Percentiles rank a stretch among this genome's conserved stretches.
These are phyloP conservation scores for Ogataea ramenticola DNA, from an alignment of 805 yeast genomes.

Conservation along the genomic window DNA sequence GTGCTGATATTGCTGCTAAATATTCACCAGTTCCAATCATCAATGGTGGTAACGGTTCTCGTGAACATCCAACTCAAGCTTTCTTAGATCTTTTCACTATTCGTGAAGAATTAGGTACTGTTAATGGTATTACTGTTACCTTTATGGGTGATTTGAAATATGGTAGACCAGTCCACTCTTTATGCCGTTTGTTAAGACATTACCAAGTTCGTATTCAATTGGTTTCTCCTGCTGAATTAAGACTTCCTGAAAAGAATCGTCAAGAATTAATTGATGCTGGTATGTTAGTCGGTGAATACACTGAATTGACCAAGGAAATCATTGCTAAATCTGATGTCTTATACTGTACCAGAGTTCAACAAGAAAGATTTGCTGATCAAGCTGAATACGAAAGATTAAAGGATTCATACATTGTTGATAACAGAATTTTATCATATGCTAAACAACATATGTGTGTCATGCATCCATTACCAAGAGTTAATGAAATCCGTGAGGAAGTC, in stretches of 20 bases:
- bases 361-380: slow-evolving; percentile 80
- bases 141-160: slow-evolving; percentile 98
- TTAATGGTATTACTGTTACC: slow-evolving; percentile 94
- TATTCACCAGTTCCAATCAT: slow-evolving; percentile 95
- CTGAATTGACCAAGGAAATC: slow-evolving; percentile 73
- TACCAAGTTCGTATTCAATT: slow-evolving; percentile 91
- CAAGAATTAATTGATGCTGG: slow-evolving; percentile 59
- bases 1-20: slow-evolving; percentile 91
- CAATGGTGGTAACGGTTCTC: slow-evolving; percentile 96
- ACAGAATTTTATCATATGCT: slow-evolving; percentile 83
- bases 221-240: slow-evolving; percentile 83
- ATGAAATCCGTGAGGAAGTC: slow-evolving; percentile 95
- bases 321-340: slow-evolving; percentile 88
- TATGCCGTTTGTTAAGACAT: slow-evolving; percentile 81
- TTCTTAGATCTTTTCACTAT: slow-evolving; percentile 95
- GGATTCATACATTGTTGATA: slow-evolving; percentile 89
- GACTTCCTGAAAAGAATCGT: slow-evolving; percentile 69
- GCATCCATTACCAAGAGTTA: slow-evolving; percentile 98
- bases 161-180: slow-evolving; percentile 97
- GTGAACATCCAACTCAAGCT: slow-evolving; percentile 99
- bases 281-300: slow-evolving; percentile 68
- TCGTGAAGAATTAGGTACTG: slow-evolving; percentile 98
- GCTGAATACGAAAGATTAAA: slow-evolving; percentile 81
- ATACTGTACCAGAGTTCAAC: slow-evolving; percentile 97
- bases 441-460: slow-evolving; percentile 97